Conservation (phyloP, 1,139 yeast species). For the Ogataea hybrid region DNA sequence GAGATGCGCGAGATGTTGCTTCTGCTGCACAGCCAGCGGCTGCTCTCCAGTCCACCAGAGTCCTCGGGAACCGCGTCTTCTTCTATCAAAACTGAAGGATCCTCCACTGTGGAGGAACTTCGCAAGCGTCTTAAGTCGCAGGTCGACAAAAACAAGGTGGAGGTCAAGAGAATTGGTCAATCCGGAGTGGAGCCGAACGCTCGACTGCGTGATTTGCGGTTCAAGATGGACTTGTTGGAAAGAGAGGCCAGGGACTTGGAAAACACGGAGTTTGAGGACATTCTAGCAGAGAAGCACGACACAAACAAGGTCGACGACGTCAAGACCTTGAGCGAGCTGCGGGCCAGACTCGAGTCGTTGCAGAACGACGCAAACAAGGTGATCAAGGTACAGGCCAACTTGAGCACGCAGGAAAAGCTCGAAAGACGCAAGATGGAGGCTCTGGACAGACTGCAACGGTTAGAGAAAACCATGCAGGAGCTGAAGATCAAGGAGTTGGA, state of each 20-base stretch:
- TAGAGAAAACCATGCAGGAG: constrained; percentile 59
- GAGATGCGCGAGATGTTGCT: constrained; percentile 85
- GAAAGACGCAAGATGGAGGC: constrained; percentile 61
- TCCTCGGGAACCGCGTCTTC: constrained; percentile 14
- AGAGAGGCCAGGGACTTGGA: constrained; percentile 78
- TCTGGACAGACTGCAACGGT: constrained; percentile 61
- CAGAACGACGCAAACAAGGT: constrained; percentile 76
- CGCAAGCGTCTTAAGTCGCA: constrained; percentile 54
- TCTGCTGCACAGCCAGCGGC: constrained; percentile 46
- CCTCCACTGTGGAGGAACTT: constrained; percentile 35
- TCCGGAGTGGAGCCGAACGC: constrained; percentile 66
- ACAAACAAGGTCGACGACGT: constrained; percentile 32
- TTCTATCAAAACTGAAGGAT: constrained; percentile 9
- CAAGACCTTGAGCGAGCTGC: constrained; percentile 46
- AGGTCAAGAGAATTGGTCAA: constrained; percentile 52
- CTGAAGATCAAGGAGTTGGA: constrained; percentile 54
- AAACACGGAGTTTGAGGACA: constrained; percentile 71
- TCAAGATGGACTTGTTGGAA: constrained; percentile 84
- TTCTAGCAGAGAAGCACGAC: constrained; percentile 10
- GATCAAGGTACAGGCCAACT: constrained; percentile 55
- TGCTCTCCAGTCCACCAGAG: constrained; percentile 16
- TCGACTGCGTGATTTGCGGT: constrained; percentile 70
- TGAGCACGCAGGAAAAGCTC: constrained; percentile 52
- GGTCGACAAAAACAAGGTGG: constrained; percentile 61
- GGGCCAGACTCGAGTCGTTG: constrained; percentile 55